Percentiles rank a stretch among this genome's conserved stretches.
phyloP scores from a whole-genome alignment of 306 rosid genomes.

The Gleditsia sinensis region DNA sequence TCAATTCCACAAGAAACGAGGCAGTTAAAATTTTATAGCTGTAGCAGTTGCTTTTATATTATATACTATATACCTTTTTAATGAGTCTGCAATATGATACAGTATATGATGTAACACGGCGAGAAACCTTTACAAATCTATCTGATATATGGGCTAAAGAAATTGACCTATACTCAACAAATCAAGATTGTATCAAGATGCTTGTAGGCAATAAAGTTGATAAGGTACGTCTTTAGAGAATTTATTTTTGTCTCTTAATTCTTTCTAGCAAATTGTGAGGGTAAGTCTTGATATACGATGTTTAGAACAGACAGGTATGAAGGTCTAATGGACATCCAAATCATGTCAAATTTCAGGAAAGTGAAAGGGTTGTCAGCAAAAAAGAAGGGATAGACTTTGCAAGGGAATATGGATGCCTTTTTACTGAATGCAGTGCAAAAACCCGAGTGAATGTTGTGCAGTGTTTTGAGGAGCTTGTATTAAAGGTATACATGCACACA shows the following conservation, averaged over 20 bases:
- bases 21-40: neutral
- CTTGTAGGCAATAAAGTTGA: conserved; percentile 85
- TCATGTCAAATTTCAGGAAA: conserved; percentile 55
- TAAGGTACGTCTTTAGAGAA: conserved; percentile 45
- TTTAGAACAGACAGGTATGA: no score
- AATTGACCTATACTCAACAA: conserved; percentile 74
- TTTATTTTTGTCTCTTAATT: conserved; percentile 11
- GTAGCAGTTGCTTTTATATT: neutral
- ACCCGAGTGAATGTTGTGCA: conserved; percentile 72
- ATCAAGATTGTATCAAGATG: conserved; percentile 83
- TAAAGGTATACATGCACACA: conserved; percentile 55
- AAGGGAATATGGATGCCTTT: conserved; percentile 76
- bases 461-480: conserved; percentile 79
- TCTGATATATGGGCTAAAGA: conserved; percentile 91
- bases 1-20: neutral
- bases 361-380: conserved; percentile 72
- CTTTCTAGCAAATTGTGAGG: neutral
- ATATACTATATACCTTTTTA: conserved; percentile 16
- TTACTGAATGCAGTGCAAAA: conserved; percentile 79
- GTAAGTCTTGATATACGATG: no score
- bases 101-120: conserved; percentile 74
- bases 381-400: conserved; percentile 76
- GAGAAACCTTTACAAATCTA: conserved; percentile 73
- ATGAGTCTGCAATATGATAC: conserved; percentile 34
- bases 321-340: neutral